Evolutionary conservation across 495 filamentous ascomycete species (phyloP), one percentile per base, ranked within the genome.

Genomic region (Xylaria acuta): DNA sequence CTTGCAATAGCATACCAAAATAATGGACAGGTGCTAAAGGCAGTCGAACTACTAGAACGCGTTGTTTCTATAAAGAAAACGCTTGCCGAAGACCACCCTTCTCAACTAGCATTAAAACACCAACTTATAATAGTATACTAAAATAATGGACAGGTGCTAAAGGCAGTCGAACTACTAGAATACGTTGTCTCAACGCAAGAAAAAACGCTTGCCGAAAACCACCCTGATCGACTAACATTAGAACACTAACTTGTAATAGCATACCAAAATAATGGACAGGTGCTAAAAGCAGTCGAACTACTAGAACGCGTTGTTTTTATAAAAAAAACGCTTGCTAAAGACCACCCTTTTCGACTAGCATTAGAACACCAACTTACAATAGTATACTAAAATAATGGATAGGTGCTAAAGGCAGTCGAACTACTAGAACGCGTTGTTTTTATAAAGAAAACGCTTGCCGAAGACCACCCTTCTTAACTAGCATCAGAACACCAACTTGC

Each of bases 141-240:
- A 54, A 3, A 14, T 18, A 38, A 38, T 38, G 36, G 36, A 7
- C 36, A 38, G 7, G 7, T 75, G 18, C 51, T 76, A 56, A 38
- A 80, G 64, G 74, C 74, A 22, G 38, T 74, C 6, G 58, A 49
- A 65, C n/a, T 77, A 30, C 70, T 83, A 20, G 75, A 83, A 62
- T 72, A 80, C 67, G 67, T 82, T 14, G 74, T 84, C 25, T 49
- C 62, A 11, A 74, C 81, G n/a, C n/a, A n/a, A 43, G 62, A 53
- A 72, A 41, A 25, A 72, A 69, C 74, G 71, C 66, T 82, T 34
- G 64, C 72, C 9, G 73, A 82, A 72, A 69, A 79, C 20, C 65
- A 85, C 73, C 78, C 74, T 5, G 0, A n/a, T 62, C 77, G 74
- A 72, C 77, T 86, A 32, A 27, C 40, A 69, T 80, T 75, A 51